Evolutionary conservation across 331 rosid genomes (phyloP).

Genomic region (Phaseolus coccineus): DNA sequence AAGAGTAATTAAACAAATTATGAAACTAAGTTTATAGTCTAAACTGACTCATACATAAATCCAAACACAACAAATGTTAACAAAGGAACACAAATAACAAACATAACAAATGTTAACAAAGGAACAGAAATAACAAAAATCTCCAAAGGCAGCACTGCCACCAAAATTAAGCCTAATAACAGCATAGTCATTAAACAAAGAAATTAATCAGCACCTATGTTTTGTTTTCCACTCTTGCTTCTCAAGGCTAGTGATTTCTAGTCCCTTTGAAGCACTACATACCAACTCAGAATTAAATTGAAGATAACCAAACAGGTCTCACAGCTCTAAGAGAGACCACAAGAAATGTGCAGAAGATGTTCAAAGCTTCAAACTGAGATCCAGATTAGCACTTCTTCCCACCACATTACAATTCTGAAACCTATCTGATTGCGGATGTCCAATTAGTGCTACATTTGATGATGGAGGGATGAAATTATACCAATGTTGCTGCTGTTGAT

Average conservation of each 20-base stretch:
- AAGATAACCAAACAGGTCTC: conserved; percentile 29
- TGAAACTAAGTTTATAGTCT: too few species aligned
- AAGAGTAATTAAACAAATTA: too few species aligned
- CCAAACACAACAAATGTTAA: background rate
- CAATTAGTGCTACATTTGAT: conserved; percentile 47
- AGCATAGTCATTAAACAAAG: background rate
- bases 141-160: background rate
- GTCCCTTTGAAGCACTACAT: background rate
- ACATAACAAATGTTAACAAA: background rate
- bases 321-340: conserved; percentile 12
- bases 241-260: background rate
- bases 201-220: background rate
- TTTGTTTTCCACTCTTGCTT: background rate
- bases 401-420: conserved; percentile 47
- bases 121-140: background rate
- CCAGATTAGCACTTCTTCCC: conserved; percentile 68
- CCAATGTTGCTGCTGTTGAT: conserved; percentile 52
- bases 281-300: background rate
- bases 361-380: conserved; percentile 79
- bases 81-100: background rate
- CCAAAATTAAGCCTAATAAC: background rate
- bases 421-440: conserved; percentile 34
- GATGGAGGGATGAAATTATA: conserved; percentile 60
- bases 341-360: background rate
- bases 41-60: too few species aligned